Evolutionary conservation across 768 basidiomycete genomes (phyloP), one percentile per base, ranked within the genome.

Genomic region (Leccinum olivaceopallidum): DNA sequence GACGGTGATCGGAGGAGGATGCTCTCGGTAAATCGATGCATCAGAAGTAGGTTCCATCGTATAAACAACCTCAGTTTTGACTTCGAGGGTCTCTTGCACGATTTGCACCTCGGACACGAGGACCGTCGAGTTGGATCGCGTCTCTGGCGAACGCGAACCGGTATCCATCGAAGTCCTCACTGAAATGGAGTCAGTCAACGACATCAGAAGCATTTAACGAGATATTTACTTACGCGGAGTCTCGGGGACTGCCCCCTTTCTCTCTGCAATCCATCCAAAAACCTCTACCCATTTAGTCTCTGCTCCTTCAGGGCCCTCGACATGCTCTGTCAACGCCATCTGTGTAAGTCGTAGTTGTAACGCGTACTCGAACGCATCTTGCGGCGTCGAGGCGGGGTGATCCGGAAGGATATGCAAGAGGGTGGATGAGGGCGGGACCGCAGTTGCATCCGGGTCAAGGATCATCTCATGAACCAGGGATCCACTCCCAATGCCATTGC

Each of bases 331-430:
- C 53, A 98, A 76, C 6, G 88, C 85, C 53, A 89, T 86, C 69
- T 92, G 88, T 0, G 94, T 91, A 83, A 96, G 91, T 32, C 94
- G 81, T 34, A 98, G 73, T 73, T 97, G 90, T 50, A 97, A 76
- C 20, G 90, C 87, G 56, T 88, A 81, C 68, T 91, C 91, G 63
- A 97, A 90, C 12, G 80, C 67, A 42, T 91, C 87, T 22, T 80
- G 77, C 7, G 79, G 76, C 3, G 85, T 83, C 0, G 84, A 79
- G 5, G 63, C 56, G 3, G 84, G 81, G 55, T 83, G 77, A 63
- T 84, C 85, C 5, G 76, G 78, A 16, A 78, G 69, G 7, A 78
- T 78, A 8, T 73, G 72, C 18, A 87, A 76, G 20, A 89, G 74
- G 22, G 61, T 55, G 58, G 68, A 68, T 0, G 81, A 77, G 4